These are phyloP conservation scores for Huiozyma sinensis DNA, from an alignment of 805 yeast species.

Conservation along the genomic window DNA sequence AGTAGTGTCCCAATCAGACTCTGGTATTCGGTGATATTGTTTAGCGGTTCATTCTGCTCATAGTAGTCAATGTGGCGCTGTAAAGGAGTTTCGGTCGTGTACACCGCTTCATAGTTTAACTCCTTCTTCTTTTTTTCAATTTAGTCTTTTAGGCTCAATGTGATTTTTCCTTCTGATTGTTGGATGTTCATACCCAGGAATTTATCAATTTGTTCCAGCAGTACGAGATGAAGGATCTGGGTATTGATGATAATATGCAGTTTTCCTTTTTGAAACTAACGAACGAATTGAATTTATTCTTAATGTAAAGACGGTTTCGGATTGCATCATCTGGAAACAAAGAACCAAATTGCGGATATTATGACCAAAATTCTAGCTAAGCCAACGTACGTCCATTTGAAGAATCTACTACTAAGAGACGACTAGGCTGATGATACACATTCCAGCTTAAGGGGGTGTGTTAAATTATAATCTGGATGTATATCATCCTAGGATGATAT, in stretches of 20 bases:
- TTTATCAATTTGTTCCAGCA: too few relatives aligned
- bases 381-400: too few relatives aligned
- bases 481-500: too few relatives aligned
- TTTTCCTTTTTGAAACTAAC: neutral
- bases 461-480: too few relatives aligned
- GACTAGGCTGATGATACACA: too few relatives aligned
- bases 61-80: neutral
- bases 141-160: constrained; percentile 3
- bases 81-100: neutral
- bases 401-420: too few relatives aligned
- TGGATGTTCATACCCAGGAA: constrained; percentile 5
- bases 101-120: neutral
- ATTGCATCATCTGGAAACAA: too few relatives aligned
- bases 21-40: constrained; percentile 2
- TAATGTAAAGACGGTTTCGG: neutral
- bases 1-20: constrained; percentile 4
- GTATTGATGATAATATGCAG: neutral
- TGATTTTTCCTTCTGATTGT: neutral
- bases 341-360: too few relatives aligned
- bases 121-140: neutral
- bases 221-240: too few relatives aligned
- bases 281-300: neutral
- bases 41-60: neutral
- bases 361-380: too few relatives aligned
- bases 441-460: too few relatives aligned